Percentiles rank a stretch among this genome's conserved stretches.
Conservation (phyloP, 345 rosid species). For the Pugionium dolabratum region DNA sequence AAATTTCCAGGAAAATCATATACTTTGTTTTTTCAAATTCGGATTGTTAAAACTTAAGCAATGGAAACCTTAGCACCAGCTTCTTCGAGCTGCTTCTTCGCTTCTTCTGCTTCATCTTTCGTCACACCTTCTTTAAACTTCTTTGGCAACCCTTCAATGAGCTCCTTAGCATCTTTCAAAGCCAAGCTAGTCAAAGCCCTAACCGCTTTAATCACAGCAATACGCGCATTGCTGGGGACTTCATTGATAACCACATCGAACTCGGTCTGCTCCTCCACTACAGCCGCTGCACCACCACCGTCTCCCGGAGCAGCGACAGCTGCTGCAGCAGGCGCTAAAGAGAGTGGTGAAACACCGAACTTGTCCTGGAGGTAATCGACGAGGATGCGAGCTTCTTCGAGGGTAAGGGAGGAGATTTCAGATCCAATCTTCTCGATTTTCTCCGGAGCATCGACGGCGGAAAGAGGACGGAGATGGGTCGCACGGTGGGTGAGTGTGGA, state of each 20-base stretch:
- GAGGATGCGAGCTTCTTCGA: constrained; percentile 70
- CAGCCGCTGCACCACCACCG: constrained; percentile 44
- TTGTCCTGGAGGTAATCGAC: constrained; percentile 84
- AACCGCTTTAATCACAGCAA: constrained; percentile 79
- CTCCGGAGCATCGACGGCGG: constrained; percentile 71
- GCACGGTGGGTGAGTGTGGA: constrained; percentile 43
- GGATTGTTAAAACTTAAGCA: constrained; percentile 39
- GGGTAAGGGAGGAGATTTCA: constrained; percentile 65
- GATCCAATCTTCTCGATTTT: constrained; percentile 68
- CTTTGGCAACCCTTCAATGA: constrained; percentile 86
- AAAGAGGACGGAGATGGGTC: constrained; percentile 53
- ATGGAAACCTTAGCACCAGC: constrained; percentile 78
- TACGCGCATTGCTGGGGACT: constrained; percentile 72
- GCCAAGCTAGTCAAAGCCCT: constrained; percentile 77
- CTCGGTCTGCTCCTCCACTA: constrained; percentile 71
- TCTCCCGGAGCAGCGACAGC: constrained; percentile 48
- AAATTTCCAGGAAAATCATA: neutral
- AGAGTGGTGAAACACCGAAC: constrained; percentile 79
- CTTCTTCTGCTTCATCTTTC: constrained; percentile 86
- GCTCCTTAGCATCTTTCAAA: constrained; percentile 84
- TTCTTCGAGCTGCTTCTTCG: constrained; percentile 82
- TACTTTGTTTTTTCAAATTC: no score
- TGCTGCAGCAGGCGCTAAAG: constrained; percentile 61
- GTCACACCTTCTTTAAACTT: constrained; percentile 74
- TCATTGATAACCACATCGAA: constrained; percentile 80